Percentiles rank a stretch among this genome's conserved stretches.
These are phyloP conservation scores for Globisporangium uncinulatum DNA, from an alignment of 352 stramenopile genomes.

Conservation along the genomic window DNA sequence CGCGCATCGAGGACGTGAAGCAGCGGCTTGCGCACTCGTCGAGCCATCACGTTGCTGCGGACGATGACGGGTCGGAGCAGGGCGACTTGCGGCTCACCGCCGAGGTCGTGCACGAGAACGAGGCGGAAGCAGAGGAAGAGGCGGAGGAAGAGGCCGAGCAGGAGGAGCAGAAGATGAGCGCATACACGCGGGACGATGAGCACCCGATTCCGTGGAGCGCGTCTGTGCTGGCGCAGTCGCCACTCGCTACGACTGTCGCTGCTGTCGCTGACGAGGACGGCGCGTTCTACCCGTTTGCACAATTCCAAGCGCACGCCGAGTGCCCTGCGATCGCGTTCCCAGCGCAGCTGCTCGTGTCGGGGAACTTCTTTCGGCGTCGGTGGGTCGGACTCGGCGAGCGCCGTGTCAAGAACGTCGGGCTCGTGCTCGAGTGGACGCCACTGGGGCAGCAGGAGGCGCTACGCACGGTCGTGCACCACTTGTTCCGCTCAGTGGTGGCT, in stretches of 20 bases:
- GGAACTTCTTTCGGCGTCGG: slow-evolving; percentile 84
- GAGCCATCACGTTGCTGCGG: slow-evolving; percentile 19
- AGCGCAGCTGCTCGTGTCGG: slow-evolving; percentile 62
- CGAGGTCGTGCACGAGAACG: slow-evolving; percentile 89
- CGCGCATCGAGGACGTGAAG: slow-evolving; percentile 54
- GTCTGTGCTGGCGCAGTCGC: slow-evolving; percentile 26
- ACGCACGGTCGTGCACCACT: slow-evolving; percentile 53
- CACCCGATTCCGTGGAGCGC: slow-evolving; percentile 79
- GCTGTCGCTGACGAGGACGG: slow-evolving; percentile 21
- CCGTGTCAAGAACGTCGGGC: slow-evolving; percentile 84
- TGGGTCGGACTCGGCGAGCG: slow-evolving; percentile 87
- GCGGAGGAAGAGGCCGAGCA: slow-evolving; percentile 87
- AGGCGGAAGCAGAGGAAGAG: slow-evolving; percentile 84
- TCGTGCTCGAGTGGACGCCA: slow-evolving; percentile 87
- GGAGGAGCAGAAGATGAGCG: slow-evolving; percentile 90
- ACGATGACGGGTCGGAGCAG: slow-evolving; percentile 49
- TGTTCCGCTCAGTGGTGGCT: slow-evolving; percentile 52
- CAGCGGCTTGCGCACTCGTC: slow-evolving; percentile 56
- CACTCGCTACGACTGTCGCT: background rate
- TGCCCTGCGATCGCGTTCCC: slow-evolving; percentile 76
- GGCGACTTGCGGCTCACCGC: slow-evolving; percentile 71
- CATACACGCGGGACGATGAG: slow-evolving; percentile 87
- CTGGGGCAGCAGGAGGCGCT: slow-evolving; percentile 67
- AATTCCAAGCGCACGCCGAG: slow-evolving; percentile 72
- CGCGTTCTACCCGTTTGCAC: slow-evolving; percentile 72